Conservation (phyloP, 495 filamentous ascomycete genomes). For the Eremomyces bilateralis region DNA sequence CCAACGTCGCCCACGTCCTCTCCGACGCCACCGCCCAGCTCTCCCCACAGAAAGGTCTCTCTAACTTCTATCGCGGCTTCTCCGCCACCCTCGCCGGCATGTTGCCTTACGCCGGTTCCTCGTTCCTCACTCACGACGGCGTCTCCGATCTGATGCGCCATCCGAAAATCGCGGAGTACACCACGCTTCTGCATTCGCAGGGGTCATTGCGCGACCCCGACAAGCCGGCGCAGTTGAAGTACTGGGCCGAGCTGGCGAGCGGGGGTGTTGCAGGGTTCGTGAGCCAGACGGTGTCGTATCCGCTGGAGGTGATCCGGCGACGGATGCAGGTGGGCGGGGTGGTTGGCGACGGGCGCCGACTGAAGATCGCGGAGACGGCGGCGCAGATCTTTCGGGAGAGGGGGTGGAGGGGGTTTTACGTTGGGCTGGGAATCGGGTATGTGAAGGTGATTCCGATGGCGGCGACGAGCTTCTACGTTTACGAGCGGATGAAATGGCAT, state of each 20-base stretch:
- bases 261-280: constrained; percentile 73
- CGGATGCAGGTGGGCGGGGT: constrained; percentile 93
- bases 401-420: constrained; percentile 70
- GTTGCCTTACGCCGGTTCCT: constrained; percentile 89
- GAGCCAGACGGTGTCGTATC: constrained; percentile 81
- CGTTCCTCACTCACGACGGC: constrained; percentile 91
- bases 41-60: constrained; percentile 41
- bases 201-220: constrained; percentile 20
- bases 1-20: constrained; percentile 17
- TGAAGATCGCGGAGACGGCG: constrained; percentile 61
- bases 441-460: constrained; percentile 82
- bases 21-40: constrained; percentile 21
- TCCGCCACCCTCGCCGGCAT: constrained; percentile 75
- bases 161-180: constrained; percentile 41
- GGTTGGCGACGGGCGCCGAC: constrained; percentile 64
- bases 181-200: constrained; percentile 30
- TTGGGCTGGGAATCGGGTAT: constrained; percentile 87
- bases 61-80: constrained; percentile 93
- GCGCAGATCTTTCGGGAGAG: constrained; percentile 47
- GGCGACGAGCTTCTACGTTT: constrained; percentile 58
- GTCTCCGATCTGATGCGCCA: constrained; percentile 58
- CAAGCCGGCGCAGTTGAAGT: constrained; percentile 42
- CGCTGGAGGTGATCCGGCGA: constrained; percentile 73
- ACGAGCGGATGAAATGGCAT: constrained; percentile 58
- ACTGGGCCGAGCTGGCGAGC: constrained; percentile 65